Conservation (phyloP, 192 early-diverging fungal genomes). For the Coemansia sp. region DNA sequence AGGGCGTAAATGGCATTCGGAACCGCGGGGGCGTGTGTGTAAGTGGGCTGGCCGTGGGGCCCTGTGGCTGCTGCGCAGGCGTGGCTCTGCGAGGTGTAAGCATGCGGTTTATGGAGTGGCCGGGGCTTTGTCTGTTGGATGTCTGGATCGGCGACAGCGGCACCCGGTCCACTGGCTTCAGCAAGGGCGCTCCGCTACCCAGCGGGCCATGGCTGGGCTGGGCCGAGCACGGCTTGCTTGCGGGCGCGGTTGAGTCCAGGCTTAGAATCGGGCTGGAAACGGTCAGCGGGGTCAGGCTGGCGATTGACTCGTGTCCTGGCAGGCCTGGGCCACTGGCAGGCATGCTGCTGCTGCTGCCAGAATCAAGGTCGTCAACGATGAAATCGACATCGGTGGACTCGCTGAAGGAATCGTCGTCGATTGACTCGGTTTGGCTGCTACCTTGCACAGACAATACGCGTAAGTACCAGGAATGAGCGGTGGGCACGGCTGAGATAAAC, state of each 20-base stretch:
- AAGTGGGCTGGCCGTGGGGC: constrained; percentile 21
- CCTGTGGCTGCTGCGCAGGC: constrained; percentile 2
- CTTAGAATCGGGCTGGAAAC: constrained; percentile 32
- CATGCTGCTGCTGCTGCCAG: neutral
- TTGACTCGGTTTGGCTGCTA: constrained; percentile 39
- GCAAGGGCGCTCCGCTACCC: too few species aligned
- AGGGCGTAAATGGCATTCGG: constrained; percentile 3
- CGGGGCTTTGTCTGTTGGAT: neutral
- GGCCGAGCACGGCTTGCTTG: neutral
- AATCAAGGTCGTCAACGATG: constrained; percentile 8
- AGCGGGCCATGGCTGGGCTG: too few species aligned
- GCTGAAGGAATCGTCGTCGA: constrained; percentile 28
- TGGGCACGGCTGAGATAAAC: neutral
- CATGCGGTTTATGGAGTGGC: neutral
- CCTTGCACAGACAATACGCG: neutral
- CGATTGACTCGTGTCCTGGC: too few species aligned
- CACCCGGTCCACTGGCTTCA: neutral
- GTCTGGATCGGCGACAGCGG: constrained; percentile 1
- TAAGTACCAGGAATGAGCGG: neutral
- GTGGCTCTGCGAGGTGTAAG: neutral
- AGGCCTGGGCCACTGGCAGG: too few species aligned
- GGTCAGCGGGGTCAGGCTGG: constrained; percentile 13
- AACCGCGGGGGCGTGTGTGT: constrained; percentile 6
- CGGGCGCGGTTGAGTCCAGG: constrained; percentile 11
- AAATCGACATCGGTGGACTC: neutral